Evolutionary conservation across 208 protist species (phyloP).

Genomic region (Herpetomonas muscarum): DNA sequence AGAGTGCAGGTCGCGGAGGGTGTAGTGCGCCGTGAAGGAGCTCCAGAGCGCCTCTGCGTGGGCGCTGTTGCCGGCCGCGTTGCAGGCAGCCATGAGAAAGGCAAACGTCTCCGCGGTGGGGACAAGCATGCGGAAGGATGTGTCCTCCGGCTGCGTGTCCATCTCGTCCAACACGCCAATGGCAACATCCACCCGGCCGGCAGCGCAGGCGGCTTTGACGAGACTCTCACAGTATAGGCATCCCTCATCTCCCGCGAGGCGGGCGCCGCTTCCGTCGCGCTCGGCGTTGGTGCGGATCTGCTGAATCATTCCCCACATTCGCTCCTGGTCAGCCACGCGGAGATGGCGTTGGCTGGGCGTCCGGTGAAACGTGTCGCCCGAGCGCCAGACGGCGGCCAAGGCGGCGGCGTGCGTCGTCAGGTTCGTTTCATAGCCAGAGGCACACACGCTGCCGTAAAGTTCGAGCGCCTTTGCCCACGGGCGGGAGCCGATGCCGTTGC

Average conservation of each 20-base stretch:
- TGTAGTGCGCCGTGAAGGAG: constrained; percentile 33
- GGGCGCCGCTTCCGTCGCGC: constrained; percentile 7
- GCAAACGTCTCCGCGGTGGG: constrained; percentile 69
- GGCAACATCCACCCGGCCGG: constrained; percentile 49
- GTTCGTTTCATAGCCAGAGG: constrained; percentile 49
- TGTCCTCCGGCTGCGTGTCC: constrained; percentile 28
- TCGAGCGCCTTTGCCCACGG: constrained; percentile 56
- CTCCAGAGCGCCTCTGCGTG: constrained; percentile 48
- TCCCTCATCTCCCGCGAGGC: constrained; percentile 61
- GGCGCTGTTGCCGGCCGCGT: constrained; percentile 41
- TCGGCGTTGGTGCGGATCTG: constrained; percentile 24
- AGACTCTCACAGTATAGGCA: constrained; percentile 73
- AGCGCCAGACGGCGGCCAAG: constrained; percentile 79
- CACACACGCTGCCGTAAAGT: constrained; percentile 41
- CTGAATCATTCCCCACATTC: constrained; percentile 29
- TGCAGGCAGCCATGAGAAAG: constrained; percentile 67
- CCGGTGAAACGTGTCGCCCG: constrained; percentile 55
- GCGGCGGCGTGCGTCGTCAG: constrained; percentile 65
- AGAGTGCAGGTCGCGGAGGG: constrained; percentile 52
- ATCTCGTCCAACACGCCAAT: constrained; percentile 45
- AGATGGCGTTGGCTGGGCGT: constrained; percentile 18
- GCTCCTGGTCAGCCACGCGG: constrained; percentile 16
- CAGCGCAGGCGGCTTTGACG: constrained; percentile 51
- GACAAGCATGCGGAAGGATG: constrained; percentile 54
- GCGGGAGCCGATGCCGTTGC: constrained; percentile 55